Evolutionary conservation across 176 grass and related monocot species (phyloP).

Genomic region (Calamus simplicifolius): DNA sequence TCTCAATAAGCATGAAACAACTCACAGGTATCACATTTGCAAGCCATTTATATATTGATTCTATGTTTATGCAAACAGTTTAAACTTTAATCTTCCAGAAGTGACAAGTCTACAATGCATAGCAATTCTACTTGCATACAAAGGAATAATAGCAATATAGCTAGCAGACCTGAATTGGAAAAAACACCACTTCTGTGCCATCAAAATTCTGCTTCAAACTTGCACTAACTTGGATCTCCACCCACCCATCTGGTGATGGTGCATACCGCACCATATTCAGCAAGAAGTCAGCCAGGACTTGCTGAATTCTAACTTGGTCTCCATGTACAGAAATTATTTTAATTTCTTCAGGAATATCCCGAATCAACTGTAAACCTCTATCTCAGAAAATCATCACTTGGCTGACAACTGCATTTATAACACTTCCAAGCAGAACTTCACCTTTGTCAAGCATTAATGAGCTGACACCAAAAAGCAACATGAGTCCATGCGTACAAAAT

Average conservation of each 20-base stretch:
- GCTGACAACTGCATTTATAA: constrained; percentile 88
- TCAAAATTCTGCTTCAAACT: constrained; percentile 61
- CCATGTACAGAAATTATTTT: constrained; percentile 67
- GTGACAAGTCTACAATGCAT: too few relatives aligned
- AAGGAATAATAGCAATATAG: too few relatives aligned
- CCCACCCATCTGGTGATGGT: constrained; percentile 73
- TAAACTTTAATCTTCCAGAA: too few relatives aligned
- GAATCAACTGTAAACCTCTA: constrained; percentile 79
- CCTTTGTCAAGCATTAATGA: constrained; percentile 72
- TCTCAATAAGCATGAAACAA: too few relatives aligned
- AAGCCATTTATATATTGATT: too few relatives aligned
- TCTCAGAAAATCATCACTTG: constrained; percentile 94
- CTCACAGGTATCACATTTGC: too few relatives aligned
- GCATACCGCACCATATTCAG: constrained; percentile 70
- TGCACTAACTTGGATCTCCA: constrained; percentile 87
- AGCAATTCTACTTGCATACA: too few relatives aligned
- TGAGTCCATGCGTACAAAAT: too few relatives aligned
- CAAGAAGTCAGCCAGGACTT: constrained; percentile 88
- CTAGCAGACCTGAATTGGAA: constrained; percentile 72
- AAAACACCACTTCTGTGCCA: constrained; percentile 44
- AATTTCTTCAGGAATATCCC: constrained; percentile 96
- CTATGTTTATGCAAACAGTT: too few relatives aligned
- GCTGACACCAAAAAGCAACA: constrained; percentile 36
- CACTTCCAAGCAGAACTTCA: constrained; percentile 72
- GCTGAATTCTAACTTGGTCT: constrained; percentile 91